Percentiles rank a stretch among this genome's conserved stretches.
These are phyloP conservation scores for Knufia fluminis DNA, from an alignment of 2,329 filamentous ascomycete species.

Conservation along the genomic window DNA sequence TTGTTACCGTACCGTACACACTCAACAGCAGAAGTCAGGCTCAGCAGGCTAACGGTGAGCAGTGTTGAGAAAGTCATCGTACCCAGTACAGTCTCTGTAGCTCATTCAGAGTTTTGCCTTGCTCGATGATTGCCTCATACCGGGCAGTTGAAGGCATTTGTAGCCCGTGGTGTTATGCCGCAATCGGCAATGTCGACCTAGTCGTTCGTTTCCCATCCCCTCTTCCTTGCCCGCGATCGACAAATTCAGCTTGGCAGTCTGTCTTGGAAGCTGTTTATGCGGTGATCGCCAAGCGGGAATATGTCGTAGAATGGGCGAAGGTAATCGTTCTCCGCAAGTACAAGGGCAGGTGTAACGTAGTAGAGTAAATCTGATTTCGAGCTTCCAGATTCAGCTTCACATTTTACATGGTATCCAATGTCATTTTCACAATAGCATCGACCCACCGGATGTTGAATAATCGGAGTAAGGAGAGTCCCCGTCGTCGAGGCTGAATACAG, in stretches of 20 bases:
- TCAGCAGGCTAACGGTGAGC: conserved; percentile 10
- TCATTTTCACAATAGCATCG: too few relatives aligned
- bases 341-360: neutral
- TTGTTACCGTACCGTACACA: conserved; percentile 8
- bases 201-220: neutral
- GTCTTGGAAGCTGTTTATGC: neutral
- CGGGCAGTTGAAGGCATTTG: neutral
- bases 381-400: neutral
- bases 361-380: neutral
- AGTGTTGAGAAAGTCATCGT: conserved; percentile 24
- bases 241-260: neutral
- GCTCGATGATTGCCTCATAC: conserved; percentile 7
- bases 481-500: too few relatives aligned
- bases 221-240: neutral
- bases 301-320: neutral
- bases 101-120: neutral
- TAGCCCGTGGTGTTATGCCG: neutral
- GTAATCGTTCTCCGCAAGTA: neutral
- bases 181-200: neutral
- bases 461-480: too few relatives aligned
- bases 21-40: conserved; percentile 6
- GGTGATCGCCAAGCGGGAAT: neutral
- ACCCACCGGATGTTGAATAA: too few relatives aligned
- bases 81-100: neutral
- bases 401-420: neutral